Conservation (phyloP, 1,284 basidiomycete genomes). For the Puccinia hordei region DNA sequence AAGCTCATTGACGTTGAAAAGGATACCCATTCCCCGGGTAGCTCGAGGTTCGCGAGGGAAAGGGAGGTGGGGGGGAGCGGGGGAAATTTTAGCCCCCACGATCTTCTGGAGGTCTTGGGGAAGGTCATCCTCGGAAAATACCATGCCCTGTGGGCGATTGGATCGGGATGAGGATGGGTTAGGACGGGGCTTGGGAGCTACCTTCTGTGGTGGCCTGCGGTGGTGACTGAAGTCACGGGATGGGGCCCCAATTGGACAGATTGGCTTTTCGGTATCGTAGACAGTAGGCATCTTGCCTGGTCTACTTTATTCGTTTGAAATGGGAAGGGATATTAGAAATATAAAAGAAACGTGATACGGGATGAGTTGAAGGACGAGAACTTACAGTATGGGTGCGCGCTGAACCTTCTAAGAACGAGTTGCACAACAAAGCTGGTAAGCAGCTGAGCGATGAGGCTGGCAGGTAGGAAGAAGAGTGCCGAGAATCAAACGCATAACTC, state of each 20-base stretch:
- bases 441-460: not conserved
- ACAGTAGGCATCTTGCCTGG: not conserved
- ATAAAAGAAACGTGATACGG: too few species aligned
- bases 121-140: not conserved
- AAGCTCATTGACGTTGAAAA: conserved; percentile 1
- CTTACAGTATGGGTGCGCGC: too few species aligned
- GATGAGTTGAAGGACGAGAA: too few species aligned
- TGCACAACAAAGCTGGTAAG: not conserved
- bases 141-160: not conserved
- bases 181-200: not conserved
- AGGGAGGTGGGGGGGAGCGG: not conserved
- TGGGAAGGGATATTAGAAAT: not conserved
- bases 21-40: not conserved
- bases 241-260: conserved; percentile 11
- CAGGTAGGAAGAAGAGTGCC: not conserved
- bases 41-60: not conserved
- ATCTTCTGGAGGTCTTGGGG: not conserved
- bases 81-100: not conserved
- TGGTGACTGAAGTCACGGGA: not conserved
- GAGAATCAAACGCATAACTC: not conserved
- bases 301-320: not conserved
- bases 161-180: not conserved
- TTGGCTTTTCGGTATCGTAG: not conserved
- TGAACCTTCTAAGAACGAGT: not conserved
- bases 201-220: not conserved